Evolutionary conservation across 257 asterid species (phyloP), one percentile per base, ranked within the genome.

Genomic region (Sherardia arvensis): DNA sequence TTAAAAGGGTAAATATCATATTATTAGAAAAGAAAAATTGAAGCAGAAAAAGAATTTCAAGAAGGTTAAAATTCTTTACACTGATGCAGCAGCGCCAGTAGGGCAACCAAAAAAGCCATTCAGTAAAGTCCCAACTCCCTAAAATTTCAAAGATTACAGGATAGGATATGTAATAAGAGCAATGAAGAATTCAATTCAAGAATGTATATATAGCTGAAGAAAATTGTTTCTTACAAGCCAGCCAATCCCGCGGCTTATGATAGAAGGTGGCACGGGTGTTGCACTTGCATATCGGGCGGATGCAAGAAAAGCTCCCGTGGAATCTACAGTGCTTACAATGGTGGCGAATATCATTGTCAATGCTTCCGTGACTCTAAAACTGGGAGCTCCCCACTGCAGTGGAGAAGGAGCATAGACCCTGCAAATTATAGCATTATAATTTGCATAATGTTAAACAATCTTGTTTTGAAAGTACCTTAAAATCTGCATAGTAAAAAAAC

Each of bases 311-410:
- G 91, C 79, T 27, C 91, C 96, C 0, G 95, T 78, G 17, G 95
- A 85, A 93, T 91, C 95, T 26, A 65, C 54, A n/a, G 91, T 79
- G 63, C 95, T 87, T 57, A 91, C 86, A 18, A 91, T 77, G 21
- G 95, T 76, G 63, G 96, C 91, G 3, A 79, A 25, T 36, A 81
- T 73, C 60, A 86, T 68, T 32, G 87, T 77, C 56, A 91, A 72
- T 15, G 77, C 73, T 40, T 80, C 84, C 61, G 80, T 81, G 8
- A 76, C 71, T 14, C 74, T 69, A 69, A 91, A 86, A 51, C 81
- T 75, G n/a, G 98, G 98, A 76, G 86, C 75, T n/a, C 98, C 98
- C 94, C 91, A 88, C 76, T 81, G 95, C 60, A 88, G 84, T 38
- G 96, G 96, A 69, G 30, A 83, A 7, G 98, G 95, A 27, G 84